Evolutionary conservation across 2,329 filamentous ascomycete species (phyloP), one percentile per base, ranked within the genome.

Genomic region (Thermothelomyces thermophilus): DNA sequence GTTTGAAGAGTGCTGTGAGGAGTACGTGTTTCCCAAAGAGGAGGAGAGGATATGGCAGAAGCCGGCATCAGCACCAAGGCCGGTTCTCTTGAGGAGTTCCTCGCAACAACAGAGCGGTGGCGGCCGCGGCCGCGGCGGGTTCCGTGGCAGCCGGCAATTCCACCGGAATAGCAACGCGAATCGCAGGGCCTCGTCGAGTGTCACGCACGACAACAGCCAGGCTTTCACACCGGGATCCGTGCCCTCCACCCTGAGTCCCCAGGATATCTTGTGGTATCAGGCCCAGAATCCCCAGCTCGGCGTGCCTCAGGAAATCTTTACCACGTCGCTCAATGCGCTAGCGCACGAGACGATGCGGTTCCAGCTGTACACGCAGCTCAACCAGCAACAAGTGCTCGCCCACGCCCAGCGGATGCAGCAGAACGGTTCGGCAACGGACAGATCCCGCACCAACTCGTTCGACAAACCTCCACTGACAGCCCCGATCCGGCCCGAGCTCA

Each of bases 11-110:
- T 90, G 86, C 64, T 96, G 90, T 66, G 87, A 94, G 64, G 81
- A 91, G 64, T 98, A 84, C 62, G 82, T 87, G 50, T 96, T 86
- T 60, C 93, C 93, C 3, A 86, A 87, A 48, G 87, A 94, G 64
- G 90, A 94, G 62, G 79, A 82, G 62, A 71, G 71, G 51, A 72
- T 78, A 36, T 83, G 74, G 62, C 76, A 80, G 55, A 76, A 79
- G 51, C 79, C 78, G n/a, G 64, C 73, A 2, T 65, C 72, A 5
- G 72, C 74, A 33, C 70, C 79, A 28, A 74, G 77, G 14, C 80
- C 80, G 9, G 71, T 77, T n/a, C 65, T 80, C 46, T 56, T 82
- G 41, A 72, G 80, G 53, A 84, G 79, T 62, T 77, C 79, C 22
- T 84, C 81, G 4, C 79, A 83, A 56, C 76, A 78, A 44, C 73